Conservation (phyloP, 352 stramenopile genomes). For the Globisporangium sylvaticum region DNA sequence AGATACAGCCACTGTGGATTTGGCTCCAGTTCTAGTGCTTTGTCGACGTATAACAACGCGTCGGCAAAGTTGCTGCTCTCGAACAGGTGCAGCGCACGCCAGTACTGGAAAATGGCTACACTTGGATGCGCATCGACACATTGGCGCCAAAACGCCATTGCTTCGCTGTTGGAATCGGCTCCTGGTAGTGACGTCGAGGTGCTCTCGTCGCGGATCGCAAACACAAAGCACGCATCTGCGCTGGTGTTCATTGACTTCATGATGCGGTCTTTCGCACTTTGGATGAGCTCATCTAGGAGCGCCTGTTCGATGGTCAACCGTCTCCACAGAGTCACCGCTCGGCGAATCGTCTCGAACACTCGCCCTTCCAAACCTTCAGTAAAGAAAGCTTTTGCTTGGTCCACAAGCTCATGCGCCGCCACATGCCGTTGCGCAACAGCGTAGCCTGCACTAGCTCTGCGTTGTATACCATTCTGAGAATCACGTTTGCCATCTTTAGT, state of each 20-base stretch:
- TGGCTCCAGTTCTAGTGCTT: constrained; percentile 4
- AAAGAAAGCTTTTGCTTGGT: neutral
- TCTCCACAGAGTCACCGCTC: constrained; percentile 3
- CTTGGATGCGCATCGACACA: neutral
- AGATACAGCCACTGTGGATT: constrained; percentile 12
- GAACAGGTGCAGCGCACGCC: neutral
- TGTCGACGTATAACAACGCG: neutral
- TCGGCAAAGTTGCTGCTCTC: neutral
- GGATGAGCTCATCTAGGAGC: constrained; percentile 1
- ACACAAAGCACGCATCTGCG: constrained; percentile 1
- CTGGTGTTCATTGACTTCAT: neutral
- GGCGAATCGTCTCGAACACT: constrained; percentile 4
- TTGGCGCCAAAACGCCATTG: neutral
- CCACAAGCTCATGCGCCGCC: neutral
- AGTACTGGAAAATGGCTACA: constrained; percentile 10
- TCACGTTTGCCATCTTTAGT: neutral
- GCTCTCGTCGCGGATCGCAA: neutral
- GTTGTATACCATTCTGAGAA: neutral
- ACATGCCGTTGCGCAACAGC: constrained; percentile 6
- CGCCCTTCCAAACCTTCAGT: neutral
- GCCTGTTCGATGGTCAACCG: neutral
- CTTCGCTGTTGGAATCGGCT: neutral
- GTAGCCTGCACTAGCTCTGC: neutral
- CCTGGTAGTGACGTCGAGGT: neutral
- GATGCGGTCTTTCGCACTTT: neutral